Evolutionary conservation across 2,329 filamentous ascomycete genomes (phyloP).

Genomic region (Pseudogymnoascus pannorum): DNA sequence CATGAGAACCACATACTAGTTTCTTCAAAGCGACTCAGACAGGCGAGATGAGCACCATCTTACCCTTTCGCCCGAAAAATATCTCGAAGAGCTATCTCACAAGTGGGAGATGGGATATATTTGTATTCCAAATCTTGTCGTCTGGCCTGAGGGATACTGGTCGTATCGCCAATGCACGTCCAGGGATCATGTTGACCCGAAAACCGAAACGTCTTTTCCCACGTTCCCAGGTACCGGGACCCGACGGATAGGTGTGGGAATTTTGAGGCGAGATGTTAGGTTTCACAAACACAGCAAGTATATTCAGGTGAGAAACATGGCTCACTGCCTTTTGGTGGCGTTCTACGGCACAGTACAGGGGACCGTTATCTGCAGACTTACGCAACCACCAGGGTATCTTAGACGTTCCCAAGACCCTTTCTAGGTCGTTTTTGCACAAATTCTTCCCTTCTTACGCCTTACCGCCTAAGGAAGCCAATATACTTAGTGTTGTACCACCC

Average conservation of each 20-base stretch:
- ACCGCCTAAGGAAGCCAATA: neutral
- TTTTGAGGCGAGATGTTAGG: neutral
- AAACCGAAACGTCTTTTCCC: slow-evolving; percentile 1
- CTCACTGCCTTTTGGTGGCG: neutral
- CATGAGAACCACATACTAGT: neutral
- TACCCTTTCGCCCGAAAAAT: neutral
- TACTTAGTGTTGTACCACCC: slow-evolving; percentile 2
- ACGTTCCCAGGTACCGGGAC: neutral
- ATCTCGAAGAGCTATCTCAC: neutral
- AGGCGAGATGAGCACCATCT: neutral
- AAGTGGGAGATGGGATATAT: neutral
- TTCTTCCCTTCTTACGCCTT: neutral
- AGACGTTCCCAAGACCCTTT: neutral
- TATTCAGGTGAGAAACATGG: neutral
- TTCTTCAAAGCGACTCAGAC: neutral
- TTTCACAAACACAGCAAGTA: neutral
- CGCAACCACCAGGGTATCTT: neutral
- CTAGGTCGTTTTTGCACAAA: neutral
- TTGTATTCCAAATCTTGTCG: neutral
- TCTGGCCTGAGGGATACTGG: neutral
- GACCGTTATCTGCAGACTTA: neutral
- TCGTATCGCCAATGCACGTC: neutral
- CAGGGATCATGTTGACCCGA: neutral
- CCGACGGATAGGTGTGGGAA: neutral
- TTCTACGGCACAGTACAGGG: neutral